phyloP scores from a whole-genome alignment of 345 rosid species.

The Eucalyptus coolabah region DNA sequence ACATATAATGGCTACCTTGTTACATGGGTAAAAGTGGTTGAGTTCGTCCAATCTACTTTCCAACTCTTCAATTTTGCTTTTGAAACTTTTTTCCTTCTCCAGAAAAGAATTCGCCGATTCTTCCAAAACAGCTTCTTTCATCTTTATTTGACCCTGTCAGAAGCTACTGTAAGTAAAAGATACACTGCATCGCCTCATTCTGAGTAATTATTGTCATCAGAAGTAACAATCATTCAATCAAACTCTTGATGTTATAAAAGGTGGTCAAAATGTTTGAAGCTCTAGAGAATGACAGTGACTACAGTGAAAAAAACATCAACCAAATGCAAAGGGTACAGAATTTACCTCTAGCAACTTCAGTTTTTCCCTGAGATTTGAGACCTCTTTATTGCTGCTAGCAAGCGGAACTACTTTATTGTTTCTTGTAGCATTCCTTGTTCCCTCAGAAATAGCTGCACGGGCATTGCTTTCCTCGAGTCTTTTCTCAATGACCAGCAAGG shows the following conservation, averaged over 20 bases:
- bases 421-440: slow-evolving; percentile 16
- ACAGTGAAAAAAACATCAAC: not conserved
- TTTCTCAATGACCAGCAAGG: slow-evolving; percentile 33
- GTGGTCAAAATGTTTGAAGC: not conserved
- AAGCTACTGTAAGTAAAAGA: not conserved
- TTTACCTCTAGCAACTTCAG: slow-evolving; percentile 61
- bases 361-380: slow-evolving; percentile 41
- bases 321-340: not conserved
- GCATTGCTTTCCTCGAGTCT: slow-evolving; percentile 37
- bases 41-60: slow-evolving; percentile 38
- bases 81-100: slow-evolving; percentile 50
- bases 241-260: not conserved
- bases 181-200: not conserved
- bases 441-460: slow-evolving; percentile 15
- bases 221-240: not conserved
- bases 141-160: slow-evolving; percentile 47
- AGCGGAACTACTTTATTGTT: slow-evolving; percentile 27
- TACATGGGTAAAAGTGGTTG: slow-evolving; percentile 4
- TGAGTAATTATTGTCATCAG: not conserved
- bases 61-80: slow-evolving; percentile 39
- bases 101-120: slow-evolving; percentile 35
- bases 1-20: not conserved
- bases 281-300: not conserved
- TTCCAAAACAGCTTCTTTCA: slow-evolving; percentile 51
- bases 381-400: slow-evolving; percentile 39